These are phyloP conservation scores for Penicillium cinerascens DNA, from an alignment of 495 filamentous ascomycete genomes.

Conservation along the genomic window DNA sequence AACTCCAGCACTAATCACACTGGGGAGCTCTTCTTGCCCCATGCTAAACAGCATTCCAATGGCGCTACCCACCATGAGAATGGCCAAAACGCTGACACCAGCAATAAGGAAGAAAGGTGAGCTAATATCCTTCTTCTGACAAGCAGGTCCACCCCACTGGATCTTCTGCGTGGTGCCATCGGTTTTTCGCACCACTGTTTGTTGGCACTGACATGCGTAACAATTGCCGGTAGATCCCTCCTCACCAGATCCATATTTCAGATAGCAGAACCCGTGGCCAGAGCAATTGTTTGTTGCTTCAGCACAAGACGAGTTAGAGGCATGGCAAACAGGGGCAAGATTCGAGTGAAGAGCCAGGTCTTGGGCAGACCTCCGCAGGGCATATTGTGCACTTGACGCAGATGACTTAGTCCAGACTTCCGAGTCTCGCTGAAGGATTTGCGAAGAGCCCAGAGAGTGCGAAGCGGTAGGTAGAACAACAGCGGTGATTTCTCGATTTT, in stretches of 20 bases:
- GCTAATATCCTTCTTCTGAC: slow-evolving; percentile 89
- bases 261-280: slow-evolving; percentile 66
- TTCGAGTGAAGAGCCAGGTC: slow-evolving; percentile 16
- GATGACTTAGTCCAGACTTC: not conserved
- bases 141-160: slow-evolving; percentile 78
- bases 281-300: slow-evolving; percentile 67
- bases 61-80: slow-evolving; percentile 57
- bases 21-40: slow-evolving; percentile 74
- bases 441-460: not conserved
- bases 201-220: slow-evolving; percentile 71
- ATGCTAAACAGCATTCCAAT: slow-evolving; percentile 75
- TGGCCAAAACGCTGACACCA: slow-evolving; percentile 61
- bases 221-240: slow-evolving; percentile 48
- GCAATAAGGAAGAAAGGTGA: slow-evolving; percentile 81
- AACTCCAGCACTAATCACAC: slow-evolving; percentile 85
- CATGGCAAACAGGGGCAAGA: slow-evolving; percentile 55
- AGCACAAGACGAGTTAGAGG: slow-evolving; percentile 56
- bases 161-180: slow-evolving; percentile 48
- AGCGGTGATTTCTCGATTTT: slow-evolving; percentile 19
- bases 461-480: slow-evolving; percentile 17
- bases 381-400: not conserved
- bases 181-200: slow-evolving; percentile 44
- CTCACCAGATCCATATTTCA: slow-evolving; percentile 49
- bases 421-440: not conserved
- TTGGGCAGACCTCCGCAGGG: slow-evolving; percentile 8